A percentile compares a stretch with the other conserved stretches of the same genome.
phyloP scores from a whole-genome alignment of 2,329 filamentous ascomycete species.

The Sporothrix inflata region DNA sequence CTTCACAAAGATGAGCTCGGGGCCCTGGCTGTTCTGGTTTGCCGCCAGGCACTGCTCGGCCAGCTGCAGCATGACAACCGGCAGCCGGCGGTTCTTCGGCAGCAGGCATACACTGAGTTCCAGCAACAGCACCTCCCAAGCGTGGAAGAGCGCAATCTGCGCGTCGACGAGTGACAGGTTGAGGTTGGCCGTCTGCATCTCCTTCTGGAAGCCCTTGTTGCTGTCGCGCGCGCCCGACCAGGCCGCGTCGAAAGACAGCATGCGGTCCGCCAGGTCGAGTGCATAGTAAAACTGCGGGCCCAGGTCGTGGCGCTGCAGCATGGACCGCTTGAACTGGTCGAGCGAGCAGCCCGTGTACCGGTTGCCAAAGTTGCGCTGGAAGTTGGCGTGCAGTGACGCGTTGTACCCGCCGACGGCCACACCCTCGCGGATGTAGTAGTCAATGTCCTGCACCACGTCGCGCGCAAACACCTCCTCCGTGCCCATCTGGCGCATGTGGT shows the following conservation, averaged over 20 bases:
- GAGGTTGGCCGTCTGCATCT: conserved; percentile 84
- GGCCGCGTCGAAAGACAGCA: conserved; percentile 75
- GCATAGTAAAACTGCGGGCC: conserved; percentile 86
- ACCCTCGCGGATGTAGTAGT: conserved; percentile 77
- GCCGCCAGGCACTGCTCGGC: conserved; percentile 76
- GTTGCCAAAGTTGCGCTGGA: conserved; percentile 80
- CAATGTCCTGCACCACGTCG: conserved; percentile 71
- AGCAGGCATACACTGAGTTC: conserved; percentile 73
- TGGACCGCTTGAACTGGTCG: conserved; percentile 78
- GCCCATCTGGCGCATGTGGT: conserved; percentile 78
- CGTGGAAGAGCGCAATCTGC: conserved; percentile 81
- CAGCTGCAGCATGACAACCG: conserved; percentile 64
- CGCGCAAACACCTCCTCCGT: conserved; percentile 68
- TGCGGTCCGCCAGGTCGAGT: conserved; percentile 70
- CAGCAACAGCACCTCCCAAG: conserved; percentile 85
- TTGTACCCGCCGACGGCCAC: conserved; percentile 84
- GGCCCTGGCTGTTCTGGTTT: conserved; percentile 69
- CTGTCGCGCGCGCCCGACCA: conserved; percentile 67
- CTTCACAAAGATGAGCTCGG: conserved; percentile 79
- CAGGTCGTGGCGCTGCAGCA: conserved; percentile 65
- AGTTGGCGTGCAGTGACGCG: conserved; percentile 79
- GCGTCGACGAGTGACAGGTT: conserved; percentile 93
- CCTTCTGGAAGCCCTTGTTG: conserved; percentile 69
- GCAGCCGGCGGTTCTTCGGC: conserved; percentile 55
- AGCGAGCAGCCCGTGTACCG: conserved; percentile 75